Base-by-base conservation (phyloP, 129 eudicot genomes). In the Pulicaria dysenterica region DNA sequence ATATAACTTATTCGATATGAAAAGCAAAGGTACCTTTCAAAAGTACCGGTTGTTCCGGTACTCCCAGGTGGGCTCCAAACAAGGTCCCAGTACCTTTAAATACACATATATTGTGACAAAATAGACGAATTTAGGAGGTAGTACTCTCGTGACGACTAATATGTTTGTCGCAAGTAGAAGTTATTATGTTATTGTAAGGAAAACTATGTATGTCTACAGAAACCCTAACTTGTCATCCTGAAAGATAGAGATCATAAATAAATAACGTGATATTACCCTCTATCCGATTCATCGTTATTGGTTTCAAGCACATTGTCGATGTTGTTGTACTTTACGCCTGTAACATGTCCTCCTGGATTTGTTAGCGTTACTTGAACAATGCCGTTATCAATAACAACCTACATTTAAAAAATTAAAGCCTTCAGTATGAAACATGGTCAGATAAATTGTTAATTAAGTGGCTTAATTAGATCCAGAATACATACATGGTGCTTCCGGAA, bases 371-470 rank as follows among this genome's bases (percentile, higher is more conserved):
- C 78, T 69, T 86, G 81, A n/a, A 88, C 34, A 39, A 91, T 73
- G 60, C 95, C 95, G 42, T 88, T 91, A 76, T 86, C 86, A 24
- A 91, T 67, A 58, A 88, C 78, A 69, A 86, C 86, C 97, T 88
- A 83, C 66, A 59, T 39, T 13, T 36, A 70, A 5, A 60, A 75
- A 7, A 51, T 16, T 59, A 48, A 24, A 40, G 31, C 70, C 39
- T 41, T 24, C n/a, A 61, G 40, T 45, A n/a, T 8, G 45, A 6
- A 24, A 61, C 11, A 67, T 50, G 19, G 4, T 45, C 13, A 63
- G 15, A 70, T 38, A 70, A 42, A 39, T 12, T 45, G 7, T 24
- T 24, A 24, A 24, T 24, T 24, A 24, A 24, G 31, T 24, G 31
- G 31, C 31, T 24, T 24, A 24, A 24, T 24, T 24, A 24, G 8